Base-by-base conservation (phyloP, 352 stramenopile species). In the Phytopythium boreale region DNA sequence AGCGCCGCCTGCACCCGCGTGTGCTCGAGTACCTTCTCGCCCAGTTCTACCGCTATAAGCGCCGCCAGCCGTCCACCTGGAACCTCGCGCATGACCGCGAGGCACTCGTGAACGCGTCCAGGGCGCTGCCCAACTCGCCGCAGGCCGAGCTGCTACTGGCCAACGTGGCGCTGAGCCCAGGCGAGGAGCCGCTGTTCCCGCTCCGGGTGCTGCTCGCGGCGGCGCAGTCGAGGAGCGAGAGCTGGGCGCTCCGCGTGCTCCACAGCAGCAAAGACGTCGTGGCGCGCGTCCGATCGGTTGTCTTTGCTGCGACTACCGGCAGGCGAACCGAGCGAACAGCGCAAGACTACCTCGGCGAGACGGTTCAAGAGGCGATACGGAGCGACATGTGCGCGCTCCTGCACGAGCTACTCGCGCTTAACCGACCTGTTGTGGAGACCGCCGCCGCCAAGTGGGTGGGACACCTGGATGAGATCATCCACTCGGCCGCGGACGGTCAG, bases 201-300 rank as follows among this genome's bases (percentile, higher is more conserved):
- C 52, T 59, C 4, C 52, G 34, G 10, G 6, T 43, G 22, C 34
- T 59, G 17, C 34, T 39, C 8, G 34, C 52, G 10, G 52, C 52
- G 3, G n/a, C 52, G 19, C 52, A 59, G 34, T 59, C 52, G 31
- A 37, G 37, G 19, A 34, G 52, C 34, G 52, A 59, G 52, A 11
- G 4, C 31, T 59, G 52, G 52, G 52, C 34, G 0, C 52, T 44
- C 1, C 10, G 12, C 20, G 52, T 59, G 8, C 52, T 59, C 20
- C 34, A 29, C 20, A 47, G 22, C 27, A n/a, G 31, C 34, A 59
- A 31, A 11, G 20, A 27, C 31, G 34, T 59, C 1, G 22, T 6
- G 31, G 17, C 20, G 4, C 11, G 19, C 19, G 34, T 59, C 14
- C 52, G 37, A n/a, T 24, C 51, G 9, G 51, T 29, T 36, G 24